phyloP scores from a whole-genome alignment of 768 basidiomycete genomes.

The Pisolithus orientalis region DNA sequence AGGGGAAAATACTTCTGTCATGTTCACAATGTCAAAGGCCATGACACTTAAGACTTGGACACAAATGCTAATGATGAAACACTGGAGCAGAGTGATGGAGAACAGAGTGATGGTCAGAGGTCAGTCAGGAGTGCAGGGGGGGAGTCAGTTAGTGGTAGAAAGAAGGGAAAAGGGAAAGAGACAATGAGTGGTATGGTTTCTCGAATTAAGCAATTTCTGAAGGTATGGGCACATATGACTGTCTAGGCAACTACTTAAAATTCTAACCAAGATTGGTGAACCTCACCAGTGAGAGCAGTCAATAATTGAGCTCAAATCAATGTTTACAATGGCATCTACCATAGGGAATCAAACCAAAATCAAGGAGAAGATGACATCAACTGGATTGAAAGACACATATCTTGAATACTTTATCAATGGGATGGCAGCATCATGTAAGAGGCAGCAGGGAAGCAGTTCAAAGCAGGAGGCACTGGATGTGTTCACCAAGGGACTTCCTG shows the following conservation, averaged over 20 bases:
- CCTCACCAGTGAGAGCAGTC: not conserved
- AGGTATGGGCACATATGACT: not conserved
- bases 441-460: conserved; percentile 1
- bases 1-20: conserved; percentile 20
- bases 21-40: conserved; percentile 7
- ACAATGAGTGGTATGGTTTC: not conserved
- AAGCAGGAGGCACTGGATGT: not conserved
- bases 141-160: not conserved
- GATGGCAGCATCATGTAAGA: not conserved
- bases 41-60: not conserved
- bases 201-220: not conserved
- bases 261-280: not conserved
- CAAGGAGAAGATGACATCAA: conserved; percentile 2
- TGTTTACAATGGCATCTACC: not conserved
- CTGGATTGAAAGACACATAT: conserved; percentile 8
- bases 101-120: not conserved
- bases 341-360: not conserved
- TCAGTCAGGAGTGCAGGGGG: not conserved
- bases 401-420: conserved; percentile 2
- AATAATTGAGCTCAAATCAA: not conserved
- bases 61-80: not conserved
- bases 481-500: not conserved
- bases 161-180: not conserved
- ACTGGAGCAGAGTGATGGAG: not conserved
- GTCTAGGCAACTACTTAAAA: not conserved